phyloP scores from a whole-genome alignment of 371 early-diverging fungal species.

The Lichtheimia ornata region DNA sequence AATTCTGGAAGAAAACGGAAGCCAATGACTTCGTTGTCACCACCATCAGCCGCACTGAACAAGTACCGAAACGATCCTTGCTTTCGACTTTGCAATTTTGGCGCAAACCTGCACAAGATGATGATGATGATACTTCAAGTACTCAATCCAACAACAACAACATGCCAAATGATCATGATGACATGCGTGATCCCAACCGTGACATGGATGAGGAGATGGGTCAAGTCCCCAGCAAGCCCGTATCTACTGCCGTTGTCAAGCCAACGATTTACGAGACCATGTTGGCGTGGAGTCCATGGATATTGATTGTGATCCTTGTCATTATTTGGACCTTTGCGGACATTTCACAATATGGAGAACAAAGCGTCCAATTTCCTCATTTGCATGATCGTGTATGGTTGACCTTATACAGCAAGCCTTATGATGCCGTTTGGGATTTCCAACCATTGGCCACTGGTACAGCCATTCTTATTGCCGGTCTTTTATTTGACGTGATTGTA shows the following conservation, averaged over 20 bases:
- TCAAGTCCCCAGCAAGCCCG: background rate
- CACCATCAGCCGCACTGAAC: background rate
- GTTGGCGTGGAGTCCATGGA: constrained; percentile 53
- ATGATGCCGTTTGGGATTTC: constrained; percentile 51
- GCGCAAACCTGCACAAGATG: background rate
- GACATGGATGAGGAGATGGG: constrained; percentile 10
- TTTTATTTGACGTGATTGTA: constrained; percentile 37
- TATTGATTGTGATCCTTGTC: constrained; percentile 43
- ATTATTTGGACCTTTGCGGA: constrained; percentile 53
- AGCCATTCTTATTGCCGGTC: constrained; percentile 34
- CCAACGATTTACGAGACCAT: constrained; percentile 33
- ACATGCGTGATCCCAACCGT: background rate
- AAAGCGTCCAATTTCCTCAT: constrained; percentile 40
- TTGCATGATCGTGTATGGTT: constrained; percentile 43
- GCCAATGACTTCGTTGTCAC: background rate
- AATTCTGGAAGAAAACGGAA: background rate
- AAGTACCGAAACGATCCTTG: background rate
- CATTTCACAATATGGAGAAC: constrained; percentile 28
- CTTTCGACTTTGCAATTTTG: background rate
- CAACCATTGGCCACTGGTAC: constrained; percentile 56
- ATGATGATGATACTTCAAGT: background rate
- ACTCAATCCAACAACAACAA: background rate
- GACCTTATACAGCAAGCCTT: constrained; percentile 41
- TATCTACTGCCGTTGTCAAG: constrained; percentile 19
- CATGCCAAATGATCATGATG: background rate